Conservation (phyloP, 2,329 filamentous ascomycete genomes). For the Cephalotrichum gorgonifer region DNA sequence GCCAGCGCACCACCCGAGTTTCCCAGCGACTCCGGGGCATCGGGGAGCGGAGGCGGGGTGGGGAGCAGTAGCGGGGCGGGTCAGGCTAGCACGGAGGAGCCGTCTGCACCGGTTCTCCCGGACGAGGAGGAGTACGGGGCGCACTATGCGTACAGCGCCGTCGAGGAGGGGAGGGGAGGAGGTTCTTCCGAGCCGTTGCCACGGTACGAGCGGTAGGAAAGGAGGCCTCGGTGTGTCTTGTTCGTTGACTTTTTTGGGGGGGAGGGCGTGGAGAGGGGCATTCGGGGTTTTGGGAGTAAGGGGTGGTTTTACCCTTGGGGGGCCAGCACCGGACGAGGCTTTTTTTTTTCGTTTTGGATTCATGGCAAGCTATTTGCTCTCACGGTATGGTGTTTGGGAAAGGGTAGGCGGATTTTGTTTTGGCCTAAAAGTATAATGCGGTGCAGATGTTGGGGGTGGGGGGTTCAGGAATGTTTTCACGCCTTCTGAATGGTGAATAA, state of each 20-base stretch:
- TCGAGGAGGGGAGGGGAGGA: not conserved
- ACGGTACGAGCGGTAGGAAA: slow-evolving; percentile 2
- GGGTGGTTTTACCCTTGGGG: not conserved
- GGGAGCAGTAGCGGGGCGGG: slow-evolving; percentile 1
- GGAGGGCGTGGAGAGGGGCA: too few relatives aligned
- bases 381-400: too few relatives aligned
- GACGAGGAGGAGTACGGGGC: slow-evolving; percentile 39
- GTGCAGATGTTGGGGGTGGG: too few relatives aligned
- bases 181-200: slow-evolving; percentile 3
- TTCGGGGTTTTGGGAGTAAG: not conserved
- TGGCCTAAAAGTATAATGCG: too few relatives aligned
- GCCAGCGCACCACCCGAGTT: slow-evolving; percentile 53
- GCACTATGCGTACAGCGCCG: slow-evolving; percentile 2
- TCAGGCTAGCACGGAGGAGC: slow-evolving; percentile 21
- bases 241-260: not conserved
- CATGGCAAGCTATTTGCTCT: too few relatives aligned
- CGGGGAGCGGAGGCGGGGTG: not conserved
- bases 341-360: too few relatives aligned
- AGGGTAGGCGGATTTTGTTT: too few relatives aligned
- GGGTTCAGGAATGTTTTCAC: too few relatives aligned
- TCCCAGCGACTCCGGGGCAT: slow-evolving; percentile 37
- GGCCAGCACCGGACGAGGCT: too few relatives aligned
- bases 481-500: too few relatives aligned
- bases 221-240: not conserved
- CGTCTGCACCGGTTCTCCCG: slow-evolving; percentile 47